Evolutionary conservation across 2,329 filamentous ascomycete species (phyloP), one percentile per base, ranked within the genome.

Genomic region (Neopestalotiopsis sp.): DNA sequence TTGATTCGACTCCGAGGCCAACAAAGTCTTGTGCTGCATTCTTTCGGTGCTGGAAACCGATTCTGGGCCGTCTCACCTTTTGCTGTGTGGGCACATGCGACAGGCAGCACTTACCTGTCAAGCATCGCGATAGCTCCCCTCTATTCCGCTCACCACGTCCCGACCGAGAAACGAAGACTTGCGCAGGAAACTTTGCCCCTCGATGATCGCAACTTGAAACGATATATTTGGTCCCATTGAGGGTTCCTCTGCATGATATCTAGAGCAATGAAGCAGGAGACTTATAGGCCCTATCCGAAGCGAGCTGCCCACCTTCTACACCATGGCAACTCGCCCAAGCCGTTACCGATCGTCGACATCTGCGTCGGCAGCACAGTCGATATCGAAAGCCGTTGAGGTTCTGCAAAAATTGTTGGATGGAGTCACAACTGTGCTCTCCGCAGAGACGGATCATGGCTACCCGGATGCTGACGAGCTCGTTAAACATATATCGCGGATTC

Each of bases 261-360:
- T n/a, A 67, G 40, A 60, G 52, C 52, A 45, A 67, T 67, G 65
- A 67, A 67, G 65, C 65, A 67, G 65, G 34, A 45, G 56, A 34
- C 5, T 52, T n/a, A 52, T 45, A 30, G 42, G 32, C 34, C 52
- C 32, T 24, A 40, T 42, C 30, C 24, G 10, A 24, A 34, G 52
- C 65, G 52, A 67, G 65, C 38, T 67, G 56, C 42, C 56, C 65
- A 40, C 30, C 34, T 34, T n/a, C 14, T 58, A 69, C 70, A 65
- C 70, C 70, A 85, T 76, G 76, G 89, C 89, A 84, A 83, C 86
- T 70, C 83, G 83, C 71, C 81, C 85, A 68, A 84, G 88, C 77
- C 86, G 89, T 70, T 89, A 90, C 76, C 88, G 90, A 72, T 90
- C 90, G 70, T 91, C 89, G 69, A 92, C 89, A 57, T 88, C 88